Evolutionary conservation across 768 basidiomycete genomes (phyloP), one percentile per base, ranked within the genome.

Genomic region (Dioszegia hungarica): DNA sequence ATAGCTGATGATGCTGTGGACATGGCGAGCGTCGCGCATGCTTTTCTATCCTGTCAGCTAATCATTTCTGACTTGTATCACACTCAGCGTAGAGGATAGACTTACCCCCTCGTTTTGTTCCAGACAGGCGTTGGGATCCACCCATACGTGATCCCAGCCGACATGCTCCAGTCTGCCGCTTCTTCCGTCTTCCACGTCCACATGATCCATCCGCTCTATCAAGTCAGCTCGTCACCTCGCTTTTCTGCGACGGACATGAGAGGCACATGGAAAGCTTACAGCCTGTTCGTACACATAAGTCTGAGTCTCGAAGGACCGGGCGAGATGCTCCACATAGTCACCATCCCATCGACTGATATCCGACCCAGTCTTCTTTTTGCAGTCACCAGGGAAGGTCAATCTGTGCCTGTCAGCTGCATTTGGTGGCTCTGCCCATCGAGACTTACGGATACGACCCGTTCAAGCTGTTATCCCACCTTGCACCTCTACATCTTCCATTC

Each of bases 301-400:
- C 75, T 90, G 89, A 3, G 84, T 85, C 68, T 91, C 89, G 81
- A 86, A 91, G 63, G 87, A 89, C 70, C 83, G 85, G 28, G 39
- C 60, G 15, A 73, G 54, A 37, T 63, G 60, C 11, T 63, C 57
- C 4, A 81, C 85, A 72, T 89, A 90, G 14, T 81, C 79, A 28
- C 79, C 74, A 19, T 83, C 83, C 74, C 86, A 90, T 0, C 77
- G 79, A 2, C 76, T 64, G 56, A 79, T 60, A 47, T 67, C 82
- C 62, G 79, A 78, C 15, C 89, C 88, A 0, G 89, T 89, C 61
- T 84, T 69, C 6, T 84, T 86, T 0, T 57, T 75, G 76, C 92
- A 94, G 70, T 83, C 87, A 15, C 90, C 91, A 20, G 89, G 81
- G 31, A 75, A 74, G 6, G 82, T 77, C 3, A 87, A 86, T 10